Percentiles rank a stretch among this genome's conserved stretches.
Conservation (phyloP, 371 early-diverging fungal genomes). For the Cokeromyces recurvatus region DNA sequence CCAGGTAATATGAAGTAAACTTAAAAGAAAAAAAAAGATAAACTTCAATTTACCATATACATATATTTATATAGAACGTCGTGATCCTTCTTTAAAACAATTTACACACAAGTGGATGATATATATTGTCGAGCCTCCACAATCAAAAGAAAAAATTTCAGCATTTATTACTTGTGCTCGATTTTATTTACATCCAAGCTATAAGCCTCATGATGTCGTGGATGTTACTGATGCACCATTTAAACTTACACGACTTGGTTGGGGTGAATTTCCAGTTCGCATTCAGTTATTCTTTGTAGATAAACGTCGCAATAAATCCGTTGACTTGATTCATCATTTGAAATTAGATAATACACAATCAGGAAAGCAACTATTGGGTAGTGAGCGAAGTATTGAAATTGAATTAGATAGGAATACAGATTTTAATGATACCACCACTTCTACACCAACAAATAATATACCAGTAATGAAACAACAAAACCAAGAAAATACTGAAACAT, state of each 20-base stretch:
- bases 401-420: slow-evolving; percentile 81
- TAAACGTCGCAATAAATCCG: slow-evolving; percentile 72
- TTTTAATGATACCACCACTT: slow-evolving; percentile 40
- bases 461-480: neutral
- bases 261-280: slow-evolving; percentile 93
- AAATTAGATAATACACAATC: slow-evolving; percentile 71
- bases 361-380: slow-evolving; percentile 68
- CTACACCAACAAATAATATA: neutral
- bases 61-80: slow-evolving; percentile 44
- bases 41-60: no score
- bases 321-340: slow-evolving; percentile 81
- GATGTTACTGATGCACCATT: slow-evolving; percentile 80
- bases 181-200: slow-evolving; percentile 86
- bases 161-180: slow-evolving; percentile 78
- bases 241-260: slow-evolving; percentile 79
- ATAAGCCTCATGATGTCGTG: slow-evolving; percentile 82
- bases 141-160: slow-evolving; percentile 45
- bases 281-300: slow-evolving; percentile 79
- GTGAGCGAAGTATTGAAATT: slow-evolving; percentile 74
- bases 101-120: slow-evolving; percentile 90
- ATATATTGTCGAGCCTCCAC: slow-evolving; percentile 66
- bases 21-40: neutral
- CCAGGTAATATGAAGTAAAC: slow-evolving; percentile 39
- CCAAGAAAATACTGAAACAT: neutral
- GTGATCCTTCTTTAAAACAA: slow-evolving; percentile 56